Percentiles rank a stretch among this genome's conserved stretches.
These are phyloP conservation scores for Eucalyptus paniculata DNA, from an alignment of 345 rosid genomes.

Conservation along the genomic window DNA sequence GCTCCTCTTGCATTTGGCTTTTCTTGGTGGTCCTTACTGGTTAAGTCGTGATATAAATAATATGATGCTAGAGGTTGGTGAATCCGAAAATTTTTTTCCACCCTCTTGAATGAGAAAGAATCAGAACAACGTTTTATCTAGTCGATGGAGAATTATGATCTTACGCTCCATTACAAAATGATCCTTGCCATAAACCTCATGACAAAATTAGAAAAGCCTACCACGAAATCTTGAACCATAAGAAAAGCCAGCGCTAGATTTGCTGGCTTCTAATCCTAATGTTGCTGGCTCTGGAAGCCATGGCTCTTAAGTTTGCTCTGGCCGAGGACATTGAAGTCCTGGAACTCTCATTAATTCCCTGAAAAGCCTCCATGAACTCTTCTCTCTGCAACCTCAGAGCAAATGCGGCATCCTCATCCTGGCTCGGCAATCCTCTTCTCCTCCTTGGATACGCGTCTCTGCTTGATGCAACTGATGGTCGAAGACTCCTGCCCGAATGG, in stretches of 20 bases:
- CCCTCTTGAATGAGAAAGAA: not conserved
- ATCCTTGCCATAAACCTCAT: not conserved
- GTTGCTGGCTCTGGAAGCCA: slow-evolving; percentile 77
- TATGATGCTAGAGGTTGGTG: not conserved
- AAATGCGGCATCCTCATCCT: slow-evolving; percentile 69
- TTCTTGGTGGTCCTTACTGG: not conserved
- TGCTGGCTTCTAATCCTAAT: slow-evolving; percentile 22
- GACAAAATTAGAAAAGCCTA: not conserved
- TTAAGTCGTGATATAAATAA: not conserved
- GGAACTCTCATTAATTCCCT: slow-evolving; percentile 2
- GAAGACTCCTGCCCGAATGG: not conserved
- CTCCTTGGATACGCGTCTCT: slow-evolving; percentile 18
- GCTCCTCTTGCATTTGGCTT: not conserved
- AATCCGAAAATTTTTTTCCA: not conserved
- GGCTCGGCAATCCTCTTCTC: slow-evolving; percentile 16
- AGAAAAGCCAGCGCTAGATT: not conserved
- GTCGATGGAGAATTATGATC: not conserved
- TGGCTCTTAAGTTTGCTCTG: slow-evolving; percentile 79
- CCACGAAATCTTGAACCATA: not conserved
- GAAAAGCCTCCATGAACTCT: slow-evolving; percentile 61
- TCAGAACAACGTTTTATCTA: not conserved
- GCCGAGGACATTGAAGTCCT: slow-evolving; percentile 31
- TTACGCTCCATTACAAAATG: not conserved
- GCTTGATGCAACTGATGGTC: slow-evolving; percentile 5
- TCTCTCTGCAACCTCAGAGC: slow-evolving; percentile 82